Evolutionary conservation across 2,329 filamentous ascomycete species (phyloP), one percentile per base, ranked within the genome.

Genomic region (Botrytis tulipae): DNA sequence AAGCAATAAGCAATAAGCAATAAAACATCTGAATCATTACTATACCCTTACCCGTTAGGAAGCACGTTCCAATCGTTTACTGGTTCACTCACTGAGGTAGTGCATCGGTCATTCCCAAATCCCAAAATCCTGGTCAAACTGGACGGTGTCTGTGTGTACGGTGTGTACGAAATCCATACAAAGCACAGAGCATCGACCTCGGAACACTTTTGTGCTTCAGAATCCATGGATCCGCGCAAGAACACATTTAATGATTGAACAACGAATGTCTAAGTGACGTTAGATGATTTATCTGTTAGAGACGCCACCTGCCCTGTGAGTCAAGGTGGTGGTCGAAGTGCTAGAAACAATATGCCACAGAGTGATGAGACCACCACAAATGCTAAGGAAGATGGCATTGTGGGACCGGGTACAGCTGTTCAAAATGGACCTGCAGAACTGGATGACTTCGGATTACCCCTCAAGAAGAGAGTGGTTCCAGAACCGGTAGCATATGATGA

Each of bases 401-500:
- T 65, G 62, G 74, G 67, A 75, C 63, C 42, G 35, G 63, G 29
- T 25, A 70, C 54, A 48, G 75, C 61, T 60, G 46, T 68, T 46
- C 66, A 74, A 74, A n/a, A 67, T 22, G 73, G 63, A 63, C 69
- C 71, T 48, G 60, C 57, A 68, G 88, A 91, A 78, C 83, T 90
- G 74, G 91, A 93, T 81, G 91, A 93, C 77, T 93, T 93, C 80
- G 91, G 91, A 69, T 83, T 93, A 76, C 91, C 91, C 29, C 86
- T 91, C 75, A 86, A 85, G 80, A 87, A 85, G 78, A 86, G 81
- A 78, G 78, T 81, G 78, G 82, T 80, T 71, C 81, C 83, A 32
- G 69, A 74, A 60, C 71, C 75, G 48, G 73, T 76, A 75, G 74
- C 73, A 65, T 61, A 68, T n/a, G 75, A 77, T 51, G 75, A 76